Evolutionary conservation across 768 basidiomycete species (phyloP), one percentile per base, ranked within the genome.

Genomic region (Auriscalpium orientale): DNA sequence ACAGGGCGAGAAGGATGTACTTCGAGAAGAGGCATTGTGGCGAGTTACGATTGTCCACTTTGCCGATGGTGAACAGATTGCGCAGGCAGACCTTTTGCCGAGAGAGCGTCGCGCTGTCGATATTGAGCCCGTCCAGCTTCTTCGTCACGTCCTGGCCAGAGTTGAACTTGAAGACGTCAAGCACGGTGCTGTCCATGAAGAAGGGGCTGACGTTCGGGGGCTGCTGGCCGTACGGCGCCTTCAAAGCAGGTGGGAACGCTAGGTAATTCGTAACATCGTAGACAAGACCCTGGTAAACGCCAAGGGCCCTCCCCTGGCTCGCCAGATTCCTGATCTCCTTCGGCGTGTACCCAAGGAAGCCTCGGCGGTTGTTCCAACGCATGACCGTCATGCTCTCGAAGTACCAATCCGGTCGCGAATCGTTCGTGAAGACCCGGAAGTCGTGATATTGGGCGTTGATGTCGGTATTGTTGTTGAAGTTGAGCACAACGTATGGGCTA

Each of bases 331-430:
- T 77, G 66, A 97, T 81, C 58, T 87, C 84, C 65, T 81, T 81
- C 15, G 85, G 83, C 0, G 89, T 89, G 66, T 82, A 87, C 0
- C 94, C 95, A 51, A 95, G 66, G 67, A 95, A 98, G 0, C 97
- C 97, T 43, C 84, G 80, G 40, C 95, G 89, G 63, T 83, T 83
- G 53, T 83, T 86, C 76, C 87, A 97, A 8, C 97, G 89, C 87
- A 99, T 87, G 66, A 81, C 69, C 3, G 90, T 89, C 97, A 99
- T 98, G 57, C 76, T 78, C 72, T 98, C 89, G 61, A 89, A 94
- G 70, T 98, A 99, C 97, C 97, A 99, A 67, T 99, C 97, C 0
- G 97, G 95, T 9, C 97, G 83, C 0, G 88, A 87, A 65, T 98
- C 95, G 57, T 85, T 88, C 37, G 85, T 87, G 66, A 77, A 85